Evolutionary conservation across 2,329 filamentous ascomycete species (phyloP).

Genomic region (Tricladium varicosporioides): DNA sequence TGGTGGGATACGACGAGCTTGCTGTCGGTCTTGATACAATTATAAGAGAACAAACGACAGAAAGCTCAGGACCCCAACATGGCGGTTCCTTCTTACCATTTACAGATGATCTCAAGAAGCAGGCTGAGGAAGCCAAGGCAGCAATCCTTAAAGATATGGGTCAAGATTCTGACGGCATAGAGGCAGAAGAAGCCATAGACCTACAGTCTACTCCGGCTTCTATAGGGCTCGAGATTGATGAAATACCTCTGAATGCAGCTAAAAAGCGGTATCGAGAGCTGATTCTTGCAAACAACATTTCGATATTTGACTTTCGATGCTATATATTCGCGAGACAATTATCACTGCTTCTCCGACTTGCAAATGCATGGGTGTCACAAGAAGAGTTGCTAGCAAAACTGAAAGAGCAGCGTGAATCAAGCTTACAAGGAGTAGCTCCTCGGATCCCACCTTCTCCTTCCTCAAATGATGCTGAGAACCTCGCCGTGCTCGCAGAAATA

Average conservation of each 20-base stretch:
- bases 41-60: slow-evolving; percentile 67
- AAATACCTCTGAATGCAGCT: slow-evolving; percentile 60
- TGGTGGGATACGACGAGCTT: slow-evolving; percentile 93
- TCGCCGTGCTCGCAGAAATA: slow-evolving; percentile 80
- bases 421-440: slow-evolving; percentile 56
- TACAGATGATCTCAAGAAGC: slow-evolving; percentile 69
- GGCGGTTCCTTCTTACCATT: slow-evolving; percentile 69
- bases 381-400: slow-evolving; percentile 62
- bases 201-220: slow-evolving; percentile 44
- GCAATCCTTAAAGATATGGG: slow-evolving; percentile 37
- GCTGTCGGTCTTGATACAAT: slow-evolving; percentile 82
- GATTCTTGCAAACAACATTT: slow-evolving; percentile 93
- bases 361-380: slow-evolving; percentile 65
- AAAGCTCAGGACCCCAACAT: slow-evolving; percentile 60
- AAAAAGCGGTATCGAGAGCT: slow-evolving; percentile 86
- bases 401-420: slow-evolving; percentile 59
- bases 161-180: slow-evolving; percentile 36
- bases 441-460: slow-evolving; percentile 45
- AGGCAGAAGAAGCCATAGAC: slow-evolving; percentile 45
- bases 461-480: slow-evolving; percentile 66
- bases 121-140: slow-evolving; percentile 52
- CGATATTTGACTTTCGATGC: slow-evolving; percentile 89
- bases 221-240: slow-evolving; percentile 42
- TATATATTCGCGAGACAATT: slow-evolving; percentile 93
- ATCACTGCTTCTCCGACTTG: slow-evolving; percentile 74